phyloP scores from a whole-genome alignment of 2,329 filamentous ascomycete genomes.

The Elsinoe batatas region DNA sequence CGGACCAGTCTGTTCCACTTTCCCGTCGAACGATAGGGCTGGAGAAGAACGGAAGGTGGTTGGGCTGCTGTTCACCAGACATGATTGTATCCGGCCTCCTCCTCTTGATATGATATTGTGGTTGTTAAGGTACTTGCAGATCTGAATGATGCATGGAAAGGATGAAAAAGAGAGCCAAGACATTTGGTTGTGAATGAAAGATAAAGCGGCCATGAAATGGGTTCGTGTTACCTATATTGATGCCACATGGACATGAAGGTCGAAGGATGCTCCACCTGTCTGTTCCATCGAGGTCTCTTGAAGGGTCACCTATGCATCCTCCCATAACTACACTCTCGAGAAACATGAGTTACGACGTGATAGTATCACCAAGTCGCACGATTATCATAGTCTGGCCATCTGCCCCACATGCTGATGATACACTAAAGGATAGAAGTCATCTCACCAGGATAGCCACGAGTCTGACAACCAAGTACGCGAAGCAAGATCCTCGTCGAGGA shows the following conservation, averaged over 20 bases:
- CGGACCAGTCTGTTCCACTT: slow-evolving; percentile 6
- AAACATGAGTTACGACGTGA: no score
- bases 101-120: background rate
- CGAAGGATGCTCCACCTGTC: slow-evolving; percentile 5
- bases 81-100: slow-evolving; percentile 1
- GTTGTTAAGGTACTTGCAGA: background rate
- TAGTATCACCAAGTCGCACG: no score
- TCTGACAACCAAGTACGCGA: background rate
- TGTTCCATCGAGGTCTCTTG: background rate
- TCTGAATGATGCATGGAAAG: background rate
- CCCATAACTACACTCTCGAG: no score
- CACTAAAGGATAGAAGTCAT: no score
- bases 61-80: background rate
- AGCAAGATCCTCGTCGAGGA: no score
- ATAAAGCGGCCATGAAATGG: background rate
- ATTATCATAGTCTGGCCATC: no score
- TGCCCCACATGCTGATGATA: no score
- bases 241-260: slow-evolving; percentile 2
- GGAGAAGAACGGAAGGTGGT: slow-evolving; percentile 4
- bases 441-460: background rate
- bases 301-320: no score
- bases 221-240: background rate
- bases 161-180: background rate
- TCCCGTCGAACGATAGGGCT: slow-evolving; percentile 5
- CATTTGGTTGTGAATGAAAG: background rate